Percentiles rank a stretch among this genome's conserved stretches.
These are phyloP conservation scores for Colletotrichum acutatum DNA, from an alignment of 2,329 filamentous ascomycete species.

Conservation along the genomic window DNA sequence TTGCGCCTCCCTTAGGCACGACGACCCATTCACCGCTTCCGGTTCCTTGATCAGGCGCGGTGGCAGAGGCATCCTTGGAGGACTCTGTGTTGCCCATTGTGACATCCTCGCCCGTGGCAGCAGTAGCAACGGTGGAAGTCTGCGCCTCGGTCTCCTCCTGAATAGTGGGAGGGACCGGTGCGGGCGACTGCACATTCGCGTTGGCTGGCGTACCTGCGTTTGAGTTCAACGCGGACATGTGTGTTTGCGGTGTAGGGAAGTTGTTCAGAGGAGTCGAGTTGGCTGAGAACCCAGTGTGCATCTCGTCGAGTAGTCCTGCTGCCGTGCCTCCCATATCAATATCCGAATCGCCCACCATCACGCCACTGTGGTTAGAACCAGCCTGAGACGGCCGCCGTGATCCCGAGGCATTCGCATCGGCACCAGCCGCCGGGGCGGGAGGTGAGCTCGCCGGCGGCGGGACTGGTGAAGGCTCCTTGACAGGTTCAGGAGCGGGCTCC, in stretches of 20 bases:
- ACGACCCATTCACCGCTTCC: constrained; percentile 79
- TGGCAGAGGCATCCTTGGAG: constrained; percentile 48
- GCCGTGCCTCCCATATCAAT: constrained; percentile 74
- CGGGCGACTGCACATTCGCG: constrained; percentile 58
- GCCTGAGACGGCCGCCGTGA: constrained; percentile 66
- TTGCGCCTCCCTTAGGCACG: constrained; percentile 71
- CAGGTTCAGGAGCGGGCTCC: constrained; percentile 64
- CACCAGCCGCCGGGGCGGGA: constrained; percentile 35
- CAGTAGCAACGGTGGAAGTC: constrained; percentile 35
- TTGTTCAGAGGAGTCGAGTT: constrained; percentile 70
- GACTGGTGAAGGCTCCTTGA: constrained; percentile 42
- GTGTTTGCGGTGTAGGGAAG: constrained; percentile 70
- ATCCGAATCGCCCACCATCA: constrained; percentile 69
- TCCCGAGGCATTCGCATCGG: constrained; percentile 39
- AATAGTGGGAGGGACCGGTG: constrained; percentile 42
- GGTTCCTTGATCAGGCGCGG: constrained; percentile 61
- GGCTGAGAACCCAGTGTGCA: constrained; percentile 70
- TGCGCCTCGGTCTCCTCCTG: constrained; percentile 38
- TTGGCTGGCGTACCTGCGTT: constrained; percentile 67
- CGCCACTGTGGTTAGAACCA: constrained; percentile 65
- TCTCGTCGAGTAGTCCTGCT: constrained; percentile 74
- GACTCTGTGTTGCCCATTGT: constrained; percentile 65
- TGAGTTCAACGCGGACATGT: constrained; percentile 66
- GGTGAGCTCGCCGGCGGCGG: constrained; percentile 34
- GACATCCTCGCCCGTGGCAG: constrained; percentile 46